Conservation (phyloP, 257 asterid species). For the Solanum ossicruentum region DNA sequence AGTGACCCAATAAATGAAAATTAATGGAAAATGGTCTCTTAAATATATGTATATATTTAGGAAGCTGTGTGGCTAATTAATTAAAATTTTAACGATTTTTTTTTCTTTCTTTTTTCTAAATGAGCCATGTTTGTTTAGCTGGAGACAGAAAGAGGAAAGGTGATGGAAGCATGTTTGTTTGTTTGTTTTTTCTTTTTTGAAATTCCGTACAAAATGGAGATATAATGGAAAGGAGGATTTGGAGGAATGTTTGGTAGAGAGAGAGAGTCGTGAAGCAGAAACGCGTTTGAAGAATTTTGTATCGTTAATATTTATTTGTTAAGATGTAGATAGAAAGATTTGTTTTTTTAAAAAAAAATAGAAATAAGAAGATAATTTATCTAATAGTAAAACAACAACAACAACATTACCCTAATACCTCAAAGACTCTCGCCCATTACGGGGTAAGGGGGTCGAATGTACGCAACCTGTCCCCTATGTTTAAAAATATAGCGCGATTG, state of each 20-base stretch:
- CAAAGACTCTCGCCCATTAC: no score
- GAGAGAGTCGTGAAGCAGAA: background rate
- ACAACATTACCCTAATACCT: no score
- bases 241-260: constrained; percentile 1
- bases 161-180: constrained; percentile 1
- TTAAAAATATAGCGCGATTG: no score
- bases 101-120: background rate
- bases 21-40: background rate
- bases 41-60: background rate
- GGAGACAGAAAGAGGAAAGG: constrained; percentile 1
- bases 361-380: no score
- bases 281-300: background rate
- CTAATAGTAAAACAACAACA: no score
- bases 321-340: no score
- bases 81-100: background rate
- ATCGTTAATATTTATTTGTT: no score
- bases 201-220: constrained; percentile 33
- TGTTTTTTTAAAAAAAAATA: no score
- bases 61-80: background rate
- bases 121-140: constrained; percentile 12
- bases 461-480: no score
- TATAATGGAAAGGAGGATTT: constrained; percentile 4
- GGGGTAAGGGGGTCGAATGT: no score
- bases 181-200: background rate
- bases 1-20: background rate